These are phyloP conservation scores for Scutellaria minor DNA, from an alignment of 257 asterid genomes.

Conservation along the genomic window DNA sequence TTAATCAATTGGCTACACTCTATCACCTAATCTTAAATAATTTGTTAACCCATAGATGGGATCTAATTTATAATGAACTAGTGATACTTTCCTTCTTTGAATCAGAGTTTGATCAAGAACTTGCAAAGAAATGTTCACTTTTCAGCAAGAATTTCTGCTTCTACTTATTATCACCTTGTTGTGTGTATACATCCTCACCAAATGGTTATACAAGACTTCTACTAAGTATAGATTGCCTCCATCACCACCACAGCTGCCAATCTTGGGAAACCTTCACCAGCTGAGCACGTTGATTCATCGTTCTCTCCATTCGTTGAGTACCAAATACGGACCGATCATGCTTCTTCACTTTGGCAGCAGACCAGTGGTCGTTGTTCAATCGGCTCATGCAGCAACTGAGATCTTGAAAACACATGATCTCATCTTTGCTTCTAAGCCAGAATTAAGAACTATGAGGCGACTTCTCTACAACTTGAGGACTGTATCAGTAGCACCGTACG, in stretches of 20 bases:
- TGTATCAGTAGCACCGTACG: too few species aligned
- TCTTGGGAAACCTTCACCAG: conserved; percentile 66
- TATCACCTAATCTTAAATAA: too few species aligned
- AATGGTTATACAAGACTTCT: conserved; percentile 14
- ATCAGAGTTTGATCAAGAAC: background rate
- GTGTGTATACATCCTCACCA: conserved; percentile 26
- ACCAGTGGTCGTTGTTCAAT: conserved; percentile 48
- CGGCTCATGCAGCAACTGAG: conserved; percentile 47
- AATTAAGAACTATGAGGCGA: conserved; percentile 11
- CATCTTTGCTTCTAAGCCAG: conserved; percentile 43
- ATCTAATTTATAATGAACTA: too few species aligned
- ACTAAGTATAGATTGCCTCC: conserved; percentile 40
- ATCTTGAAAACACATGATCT: conserved; percentile 54
- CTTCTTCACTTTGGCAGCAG: conserved; percentile 49
- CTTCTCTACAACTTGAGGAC: too few species aligned
- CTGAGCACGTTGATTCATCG: conserved; percentile 44
- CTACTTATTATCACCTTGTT: background rate
- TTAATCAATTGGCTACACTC: too few species aligned
- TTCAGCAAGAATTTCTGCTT: conserved; percentile 12
- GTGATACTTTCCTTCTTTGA: too few species aligned
- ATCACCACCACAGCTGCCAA: conserved; percentile 57
- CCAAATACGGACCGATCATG: conserved; percentile 55
- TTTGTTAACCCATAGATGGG: too few species aligned
- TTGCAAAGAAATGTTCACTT: background rate
- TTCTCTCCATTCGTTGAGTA: conserved; percentile 44